Conservation (phyloP, 306 rosid genomes). For the Casuarina equisetifolia region DNA sequence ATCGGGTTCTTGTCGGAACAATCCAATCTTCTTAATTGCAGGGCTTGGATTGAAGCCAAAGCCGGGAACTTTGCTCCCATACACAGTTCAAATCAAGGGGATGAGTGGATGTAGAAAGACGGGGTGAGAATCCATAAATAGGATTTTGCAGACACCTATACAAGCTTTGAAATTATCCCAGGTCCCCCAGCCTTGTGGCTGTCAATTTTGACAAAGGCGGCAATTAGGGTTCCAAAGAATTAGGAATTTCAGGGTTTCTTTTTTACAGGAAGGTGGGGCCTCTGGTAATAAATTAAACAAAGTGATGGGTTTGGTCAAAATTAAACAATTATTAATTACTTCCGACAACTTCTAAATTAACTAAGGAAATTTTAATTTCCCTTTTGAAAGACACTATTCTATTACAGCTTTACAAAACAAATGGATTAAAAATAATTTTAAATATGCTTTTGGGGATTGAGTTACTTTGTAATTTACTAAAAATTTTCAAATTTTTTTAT, state of each 20-base stretch:
- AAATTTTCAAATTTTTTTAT: too few species aligned
- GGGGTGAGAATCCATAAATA: too few species aligned
- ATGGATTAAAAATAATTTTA: too few species aligned
- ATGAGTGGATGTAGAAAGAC: background rate
- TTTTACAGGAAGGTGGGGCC: background rate
- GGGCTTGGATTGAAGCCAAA: background rate
- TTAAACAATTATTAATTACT: too few species aligned
- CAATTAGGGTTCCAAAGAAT: slow-evolving; percentile 26
- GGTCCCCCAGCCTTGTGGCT: background rate
- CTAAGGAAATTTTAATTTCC: too few species aligned
- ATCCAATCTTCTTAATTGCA: background rate
- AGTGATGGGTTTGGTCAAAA: too few species aligned
- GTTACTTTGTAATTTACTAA: too few species aligned
- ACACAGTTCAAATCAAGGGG: background rate
- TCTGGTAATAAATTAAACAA: too few species aligned
- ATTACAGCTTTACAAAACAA: too few species aligned
- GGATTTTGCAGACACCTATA: background rate
- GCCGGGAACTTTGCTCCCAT: slow-evolving; percentile 21
- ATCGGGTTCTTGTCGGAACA: slow-evolving; percentile 2
- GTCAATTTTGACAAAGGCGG: background rate
- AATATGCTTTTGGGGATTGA: too few species aligned
- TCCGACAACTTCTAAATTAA: too few species aligned
- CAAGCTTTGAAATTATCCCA: background rate
- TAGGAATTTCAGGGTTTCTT: slow-evolving; percentile 10
- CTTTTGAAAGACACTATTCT: too few species aligned